These are phyloP conservation scores for Annulohypoxylon bovei DNA, from an alignment of 495 filamentous ascomycete genomes.

Conservation along the genomic window DNA sequence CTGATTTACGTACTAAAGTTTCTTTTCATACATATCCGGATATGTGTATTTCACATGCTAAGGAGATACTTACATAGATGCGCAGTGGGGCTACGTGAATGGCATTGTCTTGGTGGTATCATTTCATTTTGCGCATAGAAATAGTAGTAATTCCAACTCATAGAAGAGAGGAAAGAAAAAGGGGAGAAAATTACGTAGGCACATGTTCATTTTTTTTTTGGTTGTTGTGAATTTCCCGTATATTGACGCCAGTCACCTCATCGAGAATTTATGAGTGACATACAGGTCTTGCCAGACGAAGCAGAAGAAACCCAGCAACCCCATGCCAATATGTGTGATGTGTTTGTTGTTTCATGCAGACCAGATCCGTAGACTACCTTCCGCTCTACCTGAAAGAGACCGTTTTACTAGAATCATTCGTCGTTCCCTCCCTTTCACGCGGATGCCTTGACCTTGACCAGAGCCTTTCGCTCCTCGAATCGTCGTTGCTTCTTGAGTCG, in stretches of 20 bases:
- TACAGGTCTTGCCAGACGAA: constrained; percentile 64
- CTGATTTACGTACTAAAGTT: too few relatives aligned
- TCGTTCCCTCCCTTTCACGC: constrained; percentile 48
- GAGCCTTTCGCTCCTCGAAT: constrained; percentile 94
- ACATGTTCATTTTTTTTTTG: neutral
- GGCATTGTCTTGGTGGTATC: neutral
- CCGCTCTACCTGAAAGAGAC: constrained; percentile 45
- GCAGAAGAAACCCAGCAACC: constrained; percentile 59
- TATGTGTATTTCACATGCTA: neutral
- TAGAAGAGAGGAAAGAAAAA: neutral
- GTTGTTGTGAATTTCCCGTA: constrained; percentile 47
- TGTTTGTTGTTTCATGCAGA: constrained; percentile 56
- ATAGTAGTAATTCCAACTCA: neutral
- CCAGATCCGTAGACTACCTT: constrained; percentile 49
- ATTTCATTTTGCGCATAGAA: neutral
- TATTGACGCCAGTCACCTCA: constrained; percentile 56
- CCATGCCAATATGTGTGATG: constrained; percentile 53
- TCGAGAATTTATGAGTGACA: constrained; percentile 56
- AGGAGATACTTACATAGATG: too few relatives aligned
- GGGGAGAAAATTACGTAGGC: neutral
- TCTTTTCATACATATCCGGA: neutral
- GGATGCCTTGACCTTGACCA: constrained; percentile 75
- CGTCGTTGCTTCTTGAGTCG: constrained; percentile 96
- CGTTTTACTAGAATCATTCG: constrained; percentile 39
- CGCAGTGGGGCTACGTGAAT: too few relatives aligned